phyloP scores from a whole-genome alignment of 2,329 filamentous ascomycete species.

The Fusarium sp. region DNA sequence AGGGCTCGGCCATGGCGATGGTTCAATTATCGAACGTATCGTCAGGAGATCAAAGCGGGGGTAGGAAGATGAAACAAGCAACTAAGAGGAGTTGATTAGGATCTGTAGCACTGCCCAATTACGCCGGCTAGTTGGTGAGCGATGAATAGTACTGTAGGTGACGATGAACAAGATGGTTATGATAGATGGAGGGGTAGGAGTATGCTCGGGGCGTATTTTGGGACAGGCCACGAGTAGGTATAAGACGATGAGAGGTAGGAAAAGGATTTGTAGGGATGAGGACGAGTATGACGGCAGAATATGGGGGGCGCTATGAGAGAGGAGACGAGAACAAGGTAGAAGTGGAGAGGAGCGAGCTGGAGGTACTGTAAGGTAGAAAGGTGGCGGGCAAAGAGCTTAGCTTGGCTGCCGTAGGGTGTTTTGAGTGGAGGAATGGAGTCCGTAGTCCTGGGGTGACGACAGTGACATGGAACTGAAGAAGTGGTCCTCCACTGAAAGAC shows the following conservation, averaged over 20 bases:
- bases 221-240: slow-evolving; percentile 34
- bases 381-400: slow-evolving; percentile 47
- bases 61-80: slow-evolving; percentile 7
- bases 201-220: slow-evolving; percentile 25
- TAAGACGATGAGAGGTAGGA: slow-evolving; percentile 35
- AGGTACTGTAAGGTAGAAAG: slow-evolving; percentile 29
- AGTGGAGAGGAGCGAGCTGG: slow-evolving; percentile 29
- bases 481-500: slow-evolving; percentile 25
- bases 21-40: slow-evolving; percentile 14
- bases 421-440: slow-evolving; percentile 44
- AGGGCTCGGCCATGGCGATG: slow-evolving; percentile 48
- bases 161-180: neutral
- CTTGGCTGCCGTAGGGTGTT: neutral
- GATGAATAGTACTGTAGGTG: neutral
- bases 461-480: slow-evolving; percentile 27
- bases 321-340: slow-evolving; percentile 36
- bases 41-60: slow-evolving; percentile 19
- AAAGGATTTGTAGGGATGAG: slow-evolving; percentile 37
- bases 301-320: slow-evolving; percentile 28
- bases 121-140: slow-evolving; percentile 24
- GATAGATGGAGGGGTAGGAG: slow-evolving; percentile 15
- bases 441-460: slow-evolving; percentile 37
- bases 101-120: slow-evolving; percentile 28
- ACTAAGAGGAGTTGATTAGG: neutral
- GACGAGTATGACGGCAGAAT: slow-evolving; percentile 41